Conservation (phyloP, 2,329 filamentous ascomycete genomes). For the Monosporascus cannonballus region DNA sequence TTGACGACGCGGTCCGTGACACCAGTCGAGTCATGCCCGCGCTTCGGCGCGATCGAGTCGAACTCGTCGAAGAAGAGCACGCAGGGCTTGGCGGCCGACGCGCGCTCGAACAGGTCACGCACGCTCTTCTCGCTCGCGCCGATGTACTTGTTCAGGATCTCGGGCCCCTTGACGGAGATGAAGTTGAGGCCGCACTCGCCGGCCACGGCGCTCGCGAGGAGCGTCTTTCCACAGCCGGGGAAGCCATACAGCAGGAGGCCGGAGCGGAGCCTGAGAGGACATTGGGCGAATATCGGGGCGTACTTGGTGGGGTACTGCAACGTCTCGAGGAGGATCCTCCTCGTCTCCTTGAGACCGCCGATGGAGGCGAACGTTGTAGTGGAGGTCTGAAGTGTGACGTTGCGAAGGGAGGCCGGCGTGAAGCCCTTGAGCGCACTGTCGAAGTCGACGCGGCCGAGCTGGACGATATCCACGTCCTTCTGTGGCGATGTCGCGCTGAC, state of each 20-base stretch:
- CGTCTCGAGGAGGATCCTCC: conserved; percentile 88
- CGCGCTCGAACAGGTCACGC: conserved; percentile 88
- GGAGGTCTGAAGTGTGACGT: conserved; percentile 88
- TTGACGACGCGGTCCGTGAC: conserved; percentile 99
- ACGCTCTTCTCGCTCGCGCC: conserved; percentile 96
- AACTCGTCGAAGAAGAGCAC: conserved; percentile 99
- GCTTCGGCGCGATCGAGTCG: conserved; percentile 93
- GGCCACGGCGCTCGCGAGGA: conserved; percentile 93
- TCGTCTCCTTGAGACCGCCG: conserved; percentile 78
- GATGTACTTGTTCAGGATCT: conserved; percentile 99
- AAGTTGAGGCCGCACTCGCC: conserved; percentile 98
- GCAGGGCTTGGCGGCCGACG: conserved; percentile 83
- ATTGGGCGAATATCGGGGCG: conserved; percentile 94
- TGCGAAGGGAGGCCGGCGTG: conserved; percentile 88
- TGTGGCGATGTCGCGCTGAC: conserved; percentile 50
- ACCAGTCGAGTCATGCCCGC: conserved; percentile 93
- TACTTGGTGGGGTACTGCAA: conserved; percentile 97
- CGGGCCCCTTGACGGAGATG: conserved; percentile 95
- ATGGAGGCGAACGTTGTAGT: conserved; percentile 91
- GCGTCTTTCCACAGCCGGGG: conserved; percentile 92
- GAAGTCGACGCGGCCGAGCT: conserved; percentile 71
- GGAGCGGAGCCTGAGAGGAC: conserved; percentile 87
- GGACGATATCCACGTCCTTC: conserved; percentile 47
- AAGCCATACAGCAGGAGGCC: conserved; percentile 91
- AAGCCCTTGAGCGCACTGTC: conserved; percentile 82